Percentiles rank a stretch among this genome's conserved stretches.
Evolutionary conservation across 306 rosid genomes (phyloP).

Genomic region (Corylus avellana): DNA sequence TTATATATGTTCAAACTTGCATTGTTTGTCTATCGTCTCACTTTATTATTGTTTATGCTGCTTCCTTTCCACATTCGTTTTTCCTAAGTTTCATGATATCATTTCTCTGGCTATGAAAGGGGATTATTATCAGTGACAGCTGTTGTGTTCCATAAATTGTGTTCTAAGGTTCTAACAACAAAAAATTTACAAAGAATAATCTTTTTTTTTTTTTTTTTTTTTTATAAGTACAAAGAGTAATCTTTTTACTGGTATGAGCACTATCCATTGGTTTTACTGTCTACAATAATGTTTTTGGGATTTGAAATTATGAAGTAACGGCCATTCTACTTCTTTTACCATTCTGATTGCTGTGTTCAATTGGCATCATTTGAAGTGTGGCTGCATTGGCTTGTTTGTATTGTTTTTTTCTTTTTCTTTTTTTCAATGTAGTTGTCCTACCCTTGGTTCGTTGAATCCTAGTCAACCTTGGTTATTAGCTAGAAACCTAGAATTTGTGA

Average conservation of each 20-base stretch:
- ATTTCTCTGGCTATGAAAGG: neutral
- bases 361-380: neutral
- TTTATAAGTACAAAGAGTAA: neutral
- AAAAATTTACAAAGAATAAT: neutral
- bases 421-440: neutral
- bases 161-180: neutral
- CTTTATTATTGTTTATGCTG: neutral
- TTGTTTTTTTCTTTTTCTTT: neutral
- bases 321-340: neutral
- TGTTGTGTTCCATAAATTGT: neutral
- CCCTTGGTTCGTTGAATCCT: neutral
- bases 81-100: neutral
- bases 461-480: neutral
- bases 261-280: neutral
- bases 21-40: neutral
- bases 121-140: neutral
- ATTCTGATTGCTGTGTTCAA: neutral
- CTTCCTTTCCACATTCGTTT: neutral
- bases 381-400: neutral
- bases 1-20: neutral
- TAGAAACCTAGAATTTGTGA: neutral
- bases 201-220: too few relatives aligned
- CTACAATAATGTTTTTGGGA: neutral
- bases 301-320: neutral
- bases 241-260: neutral